Conservation (phyloP, 305 asterid genomes). For the Fraxinus baroniana region DNA sequence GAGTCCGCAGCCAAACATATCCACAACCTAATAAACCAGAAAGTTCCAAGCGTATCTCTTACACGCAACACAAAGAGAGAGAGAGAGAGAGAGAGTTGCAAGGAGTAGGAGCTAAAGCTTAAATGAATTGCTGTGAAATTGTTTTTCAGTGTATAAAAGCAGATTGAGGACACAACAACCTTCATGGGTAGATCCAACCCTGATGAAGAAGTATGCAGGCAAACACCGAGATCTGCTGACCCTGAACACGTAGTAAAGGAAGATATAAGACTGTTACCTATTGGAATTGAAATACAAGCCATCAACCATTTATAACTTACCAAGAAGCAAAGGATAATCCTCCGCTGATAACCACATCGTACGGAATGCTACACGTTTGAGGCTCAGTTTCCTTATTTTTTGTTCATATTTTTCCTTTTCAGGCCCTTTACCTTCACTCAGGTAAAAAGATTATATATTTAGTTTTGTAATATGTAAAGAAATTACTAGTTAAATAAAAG, state of each 20-base stretch:
- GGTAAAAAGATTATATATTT: conserved; percentile 8
- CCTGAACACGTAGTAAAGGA: conserved; percentile 47
- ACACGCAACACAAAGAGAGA: neutral
- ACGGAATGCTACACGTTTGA: conserved; percentile 91
- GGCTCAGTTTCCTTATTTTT: conserved; percentile 72
- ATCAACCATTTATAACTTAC: conserved; percentile 33
- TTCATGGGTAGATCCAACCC: conserved; percentile 97
- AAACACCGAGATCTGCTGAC: conserved; percentile 92
- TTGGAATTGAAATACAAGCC: conserved; percentile 4
- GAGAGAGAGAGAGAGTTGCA: neutral
- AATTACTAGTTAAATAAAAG: neutral
- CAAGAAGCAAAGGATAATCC: conserved; percentile 96
- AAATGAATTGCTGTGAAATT: neutral
- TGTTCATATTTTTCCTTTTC: conserved; percentile 92
- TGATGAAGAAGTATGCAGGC: conserved; percentile 93
- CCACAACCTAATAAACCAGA: conserved; percentile 66
- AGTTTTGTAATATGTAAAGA: neutral
- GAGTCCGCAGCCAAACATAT: conserved; percentile 97
- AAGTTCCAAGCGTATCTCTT: conserved; percentile 17
- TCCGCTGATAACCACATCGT: conserved; percentile 96
- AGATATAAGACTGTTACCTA: conserved; percentile 4
- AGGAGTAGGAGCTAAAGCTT: neutral
- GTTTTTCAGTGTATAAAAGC: neutral
- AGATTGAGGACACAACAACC: conserved; percentile 39
- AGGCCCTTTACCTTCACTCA: conserved; percentile 84